Evolutionary conservation across 495 filamentous ascomycete genomes (phyloP).

Genomic region (Rhizodiscina lignyota): DNA sequence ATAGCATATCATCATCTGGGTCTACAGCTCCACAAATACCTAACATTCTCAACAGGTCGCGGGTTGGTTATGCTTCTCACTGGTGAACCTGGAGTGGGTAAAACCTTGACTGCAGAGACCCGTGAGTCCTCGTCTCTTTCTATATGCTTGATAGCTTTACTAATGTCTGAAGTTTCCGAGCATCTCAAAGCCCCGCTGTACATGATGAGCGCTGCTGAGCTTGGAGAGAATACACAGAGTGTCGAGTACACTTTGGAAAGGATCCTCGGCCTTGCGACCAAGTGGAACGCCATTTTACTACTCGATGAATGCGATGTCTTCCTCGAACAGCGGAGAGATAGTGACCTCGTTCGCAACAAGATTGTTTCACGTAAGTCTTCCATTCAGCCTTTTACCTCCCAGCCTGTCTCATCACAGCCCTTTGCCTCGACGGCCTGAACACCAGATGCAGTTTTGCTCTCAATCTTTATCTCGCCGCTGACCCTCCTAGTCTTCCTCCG

Average conservation of each 20-base stretch:
- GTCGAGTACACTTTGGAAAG: conserved; percentile 20
- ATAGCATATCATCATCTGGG: too few relatives aligned
- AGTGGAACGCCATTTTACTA: conserved; percentile 30
- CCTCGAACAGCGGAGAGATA: conserved; percentile 28
- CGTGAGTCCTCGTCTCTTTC: not conserved
- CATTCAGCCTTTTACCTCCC: too few relatives aligned
- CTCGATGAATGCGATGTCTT: conserved; percentile 57
- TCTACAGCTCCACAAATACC: too few relatives aligned
- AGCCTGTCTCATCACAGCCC: conserved; percentile 1
- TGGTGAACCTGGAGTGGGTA: conserved; percentile 23
- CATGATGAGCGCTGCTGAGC: conserved; percentile 23
- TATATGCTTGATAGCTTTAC: not conserved
- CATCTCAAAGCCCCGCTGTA: conserved; percentile 23
- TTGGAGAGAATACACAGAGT: conserved; percentile 16
- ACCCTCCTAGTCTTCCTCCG: conserved; percentile 34
- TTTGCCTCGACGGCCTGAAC: conserved; percentile 1
- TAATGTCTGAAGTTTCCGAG: conserved; percentile 15
- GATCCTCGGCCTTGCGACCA: conserved; percentile 22
- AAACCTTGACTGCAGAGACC: conserved; percentile 14
- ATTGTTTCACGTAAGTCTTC: conserved; percentile 17
- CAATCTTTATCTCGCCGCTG: conserved; percentile 9
- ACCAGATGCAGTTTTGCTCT: conserved; percentile 2
- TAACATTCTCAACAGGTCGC: too few relatives aligned
- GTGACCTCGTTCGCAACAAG: conserved; percentile 24
- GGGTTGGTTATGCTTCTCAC: conserved; percentile 23